Evolutionary conservation across 2,329 filamentous ascomycete species (phyloP).

Genomic region (Fusarium sp.): DNA sequence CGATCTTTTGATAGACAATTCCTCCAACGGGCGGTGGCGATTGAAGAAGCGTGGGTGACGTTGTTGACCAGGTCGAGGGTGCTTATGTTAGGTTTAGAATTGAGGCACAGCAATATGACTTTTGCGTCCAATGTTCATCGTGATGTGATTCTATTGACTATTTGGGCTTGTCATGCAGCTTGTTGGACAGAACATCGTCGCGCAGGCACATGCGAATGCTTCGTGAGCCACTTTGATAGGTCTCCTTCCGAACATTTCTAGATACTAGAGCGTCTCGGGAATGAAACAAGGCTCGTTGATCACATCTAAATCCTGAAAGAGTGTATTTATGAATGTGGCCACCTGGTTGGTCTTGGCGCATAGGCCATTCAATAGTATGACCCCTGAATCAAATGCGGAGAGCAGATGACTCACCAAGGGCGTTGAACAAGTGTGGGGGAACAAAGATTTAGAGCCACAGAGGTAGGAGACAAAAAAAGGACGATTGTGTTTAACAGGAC

Average conservation of each 20-base stretch:
- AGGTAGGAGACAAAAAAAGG: neutral
- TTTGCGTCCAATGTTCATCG: slow-evolving; percentile 4
- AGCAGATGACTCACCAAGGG: neutral
- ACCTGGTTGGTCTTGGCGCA: neutral
- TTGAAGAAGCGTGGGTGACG: slow-evolving; percentile 8
- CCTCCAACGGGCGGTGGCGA: slow-evolving; percentile 8
- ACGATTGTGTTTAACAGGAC: neutral
- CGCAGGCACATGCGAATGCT: neutral
- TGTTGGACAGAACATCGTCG: neutral
- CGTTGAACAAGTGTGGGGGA: neutral
- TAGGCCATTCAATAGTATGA: neutral
- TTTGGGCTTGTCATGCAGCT: neutral
- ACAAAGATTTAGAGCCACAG: neutral
- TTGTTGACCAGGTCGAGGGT: slow-evolving; percentile 1
- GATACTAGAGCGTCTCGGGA: neutral
- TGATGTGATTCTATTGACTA: neutral
- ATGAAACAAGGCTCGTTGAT: neutral
- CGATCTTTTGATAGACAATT: slow-evolving; percentile 20
- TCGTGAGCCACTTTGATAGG: neutral
- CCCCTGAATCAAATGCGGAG: neutral
- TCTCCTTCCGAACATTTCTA: neutral
- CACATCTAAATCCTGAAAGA: neutral
- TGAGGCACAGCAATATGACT: slow-evolving; percentile 9
- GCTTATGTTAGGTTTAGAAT: slow-evolving; percentile 29
- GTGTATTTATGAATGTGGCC: neutral